A percentile compares a stretch with the other conserved stretches of the same genome.
phyloP scores from a whole-genome alignment of 768 basidiomycete genomes.

The Suillus bovinus region DNA sequence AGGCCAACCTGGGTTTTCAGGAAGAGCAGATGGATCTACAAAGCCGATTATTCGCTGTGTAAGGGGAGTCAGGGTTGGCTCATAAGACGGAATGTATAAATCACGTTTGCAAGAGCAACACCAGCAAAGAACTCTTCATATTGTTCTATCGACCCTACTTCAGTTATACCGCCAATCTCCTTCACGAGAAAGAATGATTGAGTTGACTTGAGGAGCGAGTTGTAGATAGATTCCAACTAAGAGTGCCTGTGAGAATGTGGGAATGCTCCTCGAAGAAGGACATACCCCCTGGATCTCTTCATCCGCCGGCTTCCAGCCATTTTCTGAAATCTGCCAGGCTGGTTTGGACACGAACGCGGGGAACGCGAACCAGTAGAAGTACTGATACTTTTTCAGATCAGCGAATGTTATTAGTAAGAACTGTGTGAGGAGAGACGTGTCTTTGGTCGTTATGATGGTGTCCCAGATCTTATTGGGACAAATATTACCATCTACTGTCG shows the following conservation, averaged over 20 bases:
- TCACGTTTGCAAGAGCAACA: slow-evolving; percentile 42
- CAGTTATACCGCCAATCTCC: slow-evolving; percentile 33
- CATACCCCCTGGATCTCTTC: slow-evolving; percentile 37
- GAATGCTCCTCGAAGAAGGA: background rate
- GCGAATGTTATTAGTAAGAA: slow-evolving; percentile 94
- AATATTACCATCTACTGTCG: background rate
- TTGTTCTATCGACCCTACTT: slow-evolving; percentile 55
- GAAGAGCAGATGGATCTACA: slow-evolving; percentile 81
- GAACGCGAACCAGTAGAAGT: slow-evolving; percentile 98
- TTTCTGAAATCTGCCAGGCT: slow-evolving; percentile 77
- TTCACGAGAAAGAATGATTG: slow-evolving; percentile 67
- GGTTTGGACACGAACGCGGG: slow-evolving; percentile 91
- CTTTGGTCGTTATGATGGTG: slow-evolving; percentile 50
- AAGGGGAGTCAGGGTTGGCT: slow-evolving; percentile 3
- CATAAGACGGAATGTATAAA: background rate
- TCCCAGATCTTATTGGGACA: slow-evolving; percentile 62
- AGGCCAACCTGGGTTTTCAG: slow-evolving; percentile 85
- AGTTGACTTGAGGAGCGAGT: slow-evolving; percentile 42
- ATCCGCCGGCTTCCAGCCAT: slow-evolving; percentile 57
- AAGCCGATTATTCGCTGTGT: slow-evolving; percentile 59
- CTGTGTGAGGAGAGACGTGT: slow-evolving; percentile 59
- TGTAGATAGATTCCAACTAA: slow-evolving; percentile 56
- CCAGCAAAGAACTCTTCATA: slow-evolving; percentile 58
- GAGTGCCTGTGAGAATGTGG: background rate
- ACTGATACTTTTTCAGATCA: slow-evolving; percentile 97